phyloP scores from a whole-genome alignment of 495 filamentous ascomycete genomes.

The Neurospora cerealis region DNA sequence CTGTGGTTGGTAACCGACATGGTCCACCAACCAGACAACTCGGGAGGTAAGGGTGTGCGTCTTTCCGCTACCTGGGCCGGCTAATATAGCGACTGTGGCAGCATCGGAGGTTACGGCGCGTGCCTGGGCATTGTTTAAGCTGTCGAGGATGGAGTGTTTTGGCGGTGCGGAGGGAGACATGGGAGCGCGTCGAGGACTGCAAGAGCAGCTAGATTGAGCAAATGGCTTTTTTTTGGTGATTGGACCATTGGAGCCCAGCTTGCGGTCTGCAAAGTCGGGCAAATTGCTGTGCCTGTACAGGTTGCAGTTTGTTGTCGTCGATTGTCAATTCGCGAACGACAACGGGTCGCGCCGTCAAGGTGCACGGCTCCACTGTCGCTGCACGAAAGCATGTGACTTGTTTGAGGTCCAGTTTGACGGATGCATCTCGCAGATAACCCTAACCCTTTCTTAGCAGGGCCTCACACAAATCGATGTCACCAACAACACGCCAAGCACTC shows the following conservation, averaged over 20 bases:
- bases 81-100: slow-evolving; percentile 79
- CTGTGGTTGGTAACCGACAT: slow-evolving; percentile 67
- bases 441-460: neutral
- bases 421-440: neutral
- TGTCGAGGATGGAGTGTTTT: slow-evolving; percentile 39
- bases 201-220: neutral
- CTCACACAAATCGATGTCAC: too few species aligned
- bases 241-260: neutral
- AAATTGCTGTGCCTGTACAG: neutral
- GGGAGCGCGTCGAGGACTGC: neutral
- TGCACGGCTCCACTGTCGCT: neutral
- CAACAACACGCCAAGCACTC: neutral
- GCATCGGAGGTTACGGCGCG: slow-evolving; percentile 76
- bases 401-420: neutral
- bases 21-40: slow-evolving; percentile 85
- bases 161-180: neutral
- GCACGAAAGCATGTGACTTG: neutral
- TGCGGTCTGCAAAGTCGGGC: neutral
- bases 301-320: neutral
- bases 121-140: slow-evolving; percentile 74
- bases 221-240: neutral
- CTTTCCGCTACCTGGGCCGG: slow-evolving; percentile 76
- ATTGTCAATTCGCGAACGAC: neutral
- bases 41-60: slow-evolving; percentile 94
- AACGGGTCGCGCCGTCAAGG: neutral